Evolutionary conservation across 2,329 filamentous ascomycete genomes (phyloP).

Genomic region (Colletotrichum magnum): DNA sequence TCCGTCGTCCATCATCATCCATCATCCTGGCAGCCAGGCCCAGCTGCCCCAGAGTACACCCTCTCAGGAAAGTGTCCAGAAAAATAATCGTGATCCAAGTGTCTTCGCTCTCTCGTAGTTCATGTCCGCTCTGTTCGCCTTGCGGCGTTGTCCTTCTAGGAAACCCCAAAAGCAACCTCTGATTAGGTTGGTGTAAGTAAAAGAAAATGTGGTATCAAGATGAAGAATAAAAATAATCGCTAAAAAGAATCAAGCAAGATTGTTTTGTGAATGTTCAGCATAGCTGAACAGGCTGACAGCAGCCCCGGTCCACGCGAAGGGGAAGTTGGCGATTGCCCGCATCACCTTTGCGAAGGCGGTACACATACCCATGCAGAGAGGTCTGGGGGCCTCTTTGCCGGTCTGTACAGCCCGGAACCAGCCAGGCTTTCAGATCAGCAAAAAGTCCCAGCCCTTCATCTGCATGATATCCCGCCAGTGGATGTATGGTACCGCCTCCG

Average conservation of each 20-base stretch:
- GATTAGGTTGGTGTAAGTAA: conserved; percentile 44
- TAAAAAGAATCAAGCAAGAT: conserved; percentile 41
- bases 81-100: conserved; percentile 39
- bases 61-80: conserved; percentile 28
- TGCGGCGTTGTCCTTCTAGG: conserved; percentile 50
- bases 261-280: conserved; percentile 12
- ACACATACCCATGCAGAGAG: conserved; percentile 42
- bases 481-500: conserved; percentile 73
- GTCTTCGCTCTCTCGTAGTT: conserved; percentile 41
- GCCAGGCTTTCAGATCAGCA: conserved; percentile 76
- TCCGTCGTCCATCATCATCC: conserved; percentile 36
- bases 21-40: conserved; percentile 40
- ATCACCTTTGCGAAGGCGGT: conserved; percentile 50
- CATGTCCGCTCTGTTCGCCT: conserved; percentile 50
- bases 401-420: conserved; percentile 28
- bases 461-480: conserved; percentile 97
- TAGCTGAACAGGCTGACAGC: conserved; percentile 32
- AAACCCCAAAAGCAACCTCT: conserved; percentile 35
- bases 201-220: conserved; percentile 45
- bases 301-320: conserved; percentile 24
- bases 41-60: conserved; percentile 36
- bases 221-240: conserved; percentile 41
- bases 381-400: conserved; percentile 1
- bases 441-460: conserved; percentile 91
- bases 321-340: conserved; percentile 53